These are phyloP conservation scores for Rugosomyces carneus DNA, from an alignment of 1,284 basidiomycete genomes.

Conservation along the genomic window DNA sequence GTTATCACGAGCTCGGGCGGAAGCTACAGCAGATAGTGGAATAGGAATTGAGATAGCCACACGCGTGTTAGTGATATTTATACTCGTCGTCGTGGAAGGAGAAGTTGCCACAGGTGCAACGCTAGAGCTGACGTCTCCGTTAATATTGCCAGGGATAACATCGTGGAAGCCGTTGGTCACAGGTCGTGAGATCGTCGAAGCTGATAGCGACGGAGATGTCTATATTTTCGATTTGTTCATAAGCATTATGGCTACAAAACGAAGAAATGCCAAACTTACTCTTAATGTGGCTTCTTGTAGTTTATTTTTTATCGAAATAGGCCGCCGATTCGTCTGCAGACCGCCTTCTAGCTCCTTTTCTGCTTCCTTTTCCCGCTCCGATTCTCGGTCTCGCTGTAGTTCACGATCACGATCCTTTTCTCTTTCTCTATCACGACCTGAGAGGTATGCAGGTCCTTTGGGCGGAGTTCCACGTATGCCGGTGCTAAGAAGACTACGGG, in stretches of 20 bases:
- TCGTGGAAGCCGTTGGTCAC: constrained; percentile 7
- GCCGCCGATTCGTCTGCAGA: constrained; percentile 24
- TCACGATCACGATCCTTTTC: constrained; percentile 1
- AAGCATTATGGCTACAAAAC: neutral
- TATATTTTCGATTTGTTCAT: neutral
- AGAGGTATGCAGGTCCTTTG: constrained; percentile 23
- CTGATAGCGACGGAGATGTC: constrained; percentile 3
- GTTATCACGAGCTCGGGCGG: constrained; percentile 16
- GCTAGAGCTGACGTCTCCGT: constrained; percentile 6
- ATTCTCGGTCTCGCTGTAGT: neutral
- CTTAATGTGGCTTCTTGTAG: constrained; percentile 20
- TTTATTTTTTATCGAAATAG: constrained; percentile 32
- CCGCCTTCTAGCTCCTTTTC: constrained; percentile 16
- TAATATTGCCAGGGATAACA: constrained; percentile 10
- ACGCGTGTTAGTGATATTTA: constrained; percentile 15
- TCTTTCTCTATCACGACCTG: constrained; percentile 15
- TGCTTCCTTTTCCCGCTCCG: neutral
- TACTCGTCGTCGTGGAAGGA: constrained; percentile 6
- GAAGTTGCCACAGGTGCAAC: neutral
- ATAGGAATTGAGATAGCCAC: constrained; percentile 24
- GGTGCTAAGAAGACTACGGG: constrained; percentile 37
- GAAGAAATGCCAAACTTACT: constrained; percentile 2
- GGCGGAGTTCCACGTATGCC: neutral
- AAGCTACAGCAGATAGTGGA: constrained; percentile 15
- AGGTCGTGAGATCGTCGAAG: constrained; percentile 5